phyloP scores from a whole-genome alignment of 495 filamentous ascomycete species.

The Astrothelium subdiscretum region DNA sequence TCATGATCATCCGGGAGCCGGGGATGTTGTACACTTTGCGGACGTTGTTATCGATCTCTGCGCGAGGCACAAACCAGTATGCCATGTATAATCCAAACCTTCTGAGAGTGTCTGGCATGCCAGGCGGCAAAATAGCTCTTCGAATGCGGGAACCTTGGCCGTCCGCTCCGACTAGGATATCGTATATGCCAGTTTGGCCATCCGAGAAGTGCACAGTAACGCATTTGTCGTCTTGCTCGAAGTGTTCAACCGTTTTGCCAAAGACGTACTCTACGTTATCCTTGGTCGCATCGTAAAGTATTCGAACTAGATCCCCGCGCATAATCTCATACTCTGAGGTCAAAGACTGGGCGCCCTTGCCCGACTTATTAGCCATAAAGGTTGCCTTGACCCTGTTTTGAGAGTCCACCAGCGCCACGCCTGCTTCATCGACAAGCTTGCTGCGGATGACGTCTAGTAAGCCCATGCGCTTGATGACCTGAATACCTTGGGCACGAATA shows the following conservation, averaged over 20 bases:
- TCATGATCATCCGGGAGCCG: conserved; percentile 30
- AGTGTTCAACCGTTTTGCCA: conserved; percentile 13
- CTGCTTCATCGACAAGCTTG: conserved; percentile 24
- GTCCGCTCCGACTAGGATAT: conserved; percentile 21
- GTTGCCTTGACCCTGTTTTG: conserved; percentile 15
- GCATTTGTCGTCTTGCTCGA: conserved; percentile 10
- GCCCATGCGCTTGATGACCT: conserved; percentile 32
- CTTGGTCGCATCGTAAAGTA: conserved; percentile 28
- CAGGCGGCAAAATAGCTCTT: conserved; percentile 3
- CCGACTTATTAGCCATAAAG: conserved; percentile 25
- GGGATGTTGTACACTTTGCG: conserved; percentile 22
- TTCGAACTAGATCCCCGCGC: conserved; percentile 30
- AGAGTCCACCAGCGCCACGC: conserved; percentile 27
- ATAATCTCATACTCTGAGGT: conserved; percentile 40
- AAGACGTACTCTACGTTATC: conserved; percentile 28
- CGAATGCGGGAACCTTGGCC: conserved; percentile 15
- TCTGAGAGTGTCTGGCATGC: neutral
- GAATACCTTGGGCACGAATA: conserved; percentile 30
- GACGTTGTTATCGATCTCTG: conserved; percentile 26
- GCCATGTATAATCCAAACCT: conserved; percentile 12
- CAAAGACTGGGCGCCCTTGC: conserved; percentile 23
- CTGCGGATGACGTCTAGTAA: conserved; percentile 21
- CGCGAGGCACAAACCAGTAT: conserved; percentile 14
- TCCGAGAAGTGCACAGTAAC: conserved; percentile 16
- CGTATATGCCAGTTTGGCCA: conserved; percentile 10